A percentile compares a stretch with the other conserved stretches of the same genome.
Evolutionary conservation across 2,329 filamentous ascomycete species (phyloP).

Genomic region (Gaeumannomyces tritici): DNA sequence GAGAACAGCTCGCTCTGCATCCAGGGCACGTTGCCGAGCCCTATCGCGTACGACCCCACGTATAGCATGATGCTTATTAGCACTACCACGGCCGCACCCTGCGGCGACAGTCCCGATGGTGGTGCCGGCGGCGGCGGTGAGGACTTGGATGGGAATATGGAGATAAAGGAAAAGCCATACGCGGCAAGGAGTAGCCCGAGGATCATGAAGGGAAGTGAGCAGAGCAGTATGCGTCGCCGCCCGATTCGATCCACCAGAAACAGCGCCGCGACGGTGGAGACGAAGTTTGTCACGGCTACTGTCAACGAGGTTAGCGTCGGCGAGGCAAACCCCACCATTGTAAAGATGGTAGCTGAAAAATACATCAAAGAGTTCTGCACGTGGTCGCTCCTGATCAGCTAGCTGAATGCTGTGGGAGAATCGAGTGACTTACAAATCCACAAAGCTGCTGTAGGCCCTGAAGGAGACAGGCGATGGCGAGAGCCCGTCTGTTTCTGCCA

Average conservation of each 20-base stretch:
- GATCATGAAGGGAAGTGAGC: slow-evolving; percentile 78
- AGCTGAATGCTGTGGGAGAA: background rate
- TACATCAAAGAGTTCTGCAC: slow-evolving; percentile 83
- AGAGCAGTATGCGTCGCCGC: slow-evolving; percentile 68
- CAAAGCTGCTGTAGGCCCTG: slow-evolving; percentile 85
- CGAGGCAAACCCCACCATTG: slow-evolving; percentile 64
- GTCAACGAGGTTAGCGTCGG: slow-evolving; percentile 73
- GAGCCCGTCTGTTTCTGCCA: slow-evolving; percentile 59
- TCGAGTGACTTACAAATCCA: slow-evolving; percentile 53
- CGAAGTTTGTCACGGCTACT: slow-evolving; percentile 72
- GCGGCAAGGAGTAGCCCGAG: slow-evolving; percentile 61
- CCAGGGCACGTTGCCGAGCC: slow-evolving; percentile 90
- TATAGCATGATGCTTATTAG: slow-evolving; percentile 72
- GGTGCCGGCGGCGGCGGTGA: slow-evolving; percentile 10
- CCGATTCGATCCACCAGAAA: slow-evolving; percentile 71
- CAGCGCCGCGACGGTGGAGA: slow-evolving; percentile 68
- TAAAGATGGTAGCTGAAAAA: slow-evolving; percentile 76
- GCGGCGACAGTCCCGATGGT: slow-evolving; percentile 8
- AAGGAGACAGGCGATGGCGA: slow-evolving; percentile 77
- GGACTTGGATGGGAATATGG: slow-evolving; percentile 27
- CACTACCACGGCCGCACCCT: slow-evolving; percentile 44
- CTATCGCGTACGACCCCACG: slow-evolving; percentile 76
- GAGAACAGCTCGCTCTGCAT: slow-evolving; percentile 92
- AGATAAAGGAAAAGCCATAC: slow-evolving; percentile 59
- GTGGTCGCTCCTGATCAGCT: background rate